A percentile compares a stretch with the other conserved stretches of the same genome.
phyloP scores from a whole-genome alignment of 108 stramenopile species.

The Fragilariopsis cylindrus region DNA sequence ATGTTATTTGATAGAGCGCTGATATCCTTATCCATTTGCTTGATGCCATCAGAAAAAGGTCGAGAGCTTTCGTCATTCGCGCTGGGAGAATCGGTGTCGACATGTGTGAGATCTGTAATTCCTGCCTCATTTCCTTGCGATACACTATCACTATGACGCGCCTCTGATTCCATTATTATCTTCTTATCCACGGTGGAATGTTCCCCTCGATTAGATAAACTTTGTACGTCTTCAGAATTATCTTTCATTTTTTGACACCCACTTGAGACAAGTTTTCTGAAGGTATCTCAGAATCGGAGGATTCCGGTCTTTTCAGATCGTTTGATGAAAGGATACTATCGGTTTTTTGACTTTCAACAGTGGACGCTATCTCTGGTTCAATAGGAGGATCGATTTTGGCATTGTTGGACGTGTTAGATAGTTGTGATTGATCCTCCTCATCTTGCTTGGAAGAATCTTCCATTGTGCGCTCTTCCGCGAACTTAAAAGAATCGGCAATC shows the following conservation, averaged over 20 bases:
- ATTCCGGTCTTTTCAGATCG: too few relatives aligned
- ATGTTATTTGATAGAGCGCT: neutral
- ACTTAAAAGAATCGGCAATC: too few relatives aligned
- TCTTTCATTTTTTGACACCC: too few relatives aligned
- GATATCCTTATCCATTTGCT: neutral
- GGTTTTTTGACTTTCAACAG: neutral
- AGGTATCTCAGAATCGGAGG: too few relatives aligned
- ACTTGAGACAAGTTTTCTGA: too few relatives aligned
- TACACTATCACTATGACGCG: neutral
- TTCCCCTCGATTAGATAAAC: too few relatives aligned
- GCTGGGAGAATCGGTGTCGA: neutral
- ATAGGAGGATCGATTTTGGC: neutral
- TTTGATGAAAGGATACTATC: neutral
- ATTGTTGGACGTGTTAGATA: neutral
- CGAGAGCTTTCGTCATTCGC: neutral
- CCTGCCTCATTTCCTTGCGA: neutral
- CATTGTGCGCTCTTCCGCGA: neutral
- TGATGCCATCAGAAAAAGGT: neutral
- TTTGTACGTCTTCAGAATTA: too few relatives aligned
- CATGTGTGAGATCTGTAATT: neutral
- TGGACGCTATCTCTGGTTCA: neutral
- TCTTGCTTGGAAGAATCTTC: neutral
- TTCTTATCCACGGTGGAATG: neutral
- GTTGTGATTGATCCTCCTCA: neutral
- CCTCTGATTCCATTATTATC: neutral